phyloP scores from a whole-genome alignment of 2,329 filamentous ascomycete species.

The Hypoxylon sp. region DNA sequence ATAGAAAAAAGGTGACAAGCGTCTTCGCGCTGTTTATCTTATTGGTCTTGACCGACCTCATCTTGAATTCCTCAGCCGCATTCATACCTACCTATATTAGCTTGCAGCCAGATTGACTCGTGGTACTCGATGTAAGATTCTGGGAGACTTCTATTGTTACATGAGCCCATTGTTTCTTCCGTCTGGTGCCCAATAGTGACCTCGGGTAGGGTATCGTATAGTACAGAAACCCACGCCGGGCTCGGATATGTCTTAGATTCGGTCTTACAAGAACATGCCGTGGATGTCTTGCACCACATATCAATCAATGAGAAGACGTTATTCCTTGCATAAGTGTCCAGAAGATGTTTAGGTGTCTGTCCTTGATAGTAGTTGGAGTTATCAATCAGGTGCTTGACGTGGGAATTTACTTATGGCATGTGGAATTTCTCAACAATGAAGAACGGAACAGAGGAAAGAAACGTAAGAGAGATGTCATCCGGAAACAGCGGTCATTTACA shows the following conservation, averaged over 20 bases:
- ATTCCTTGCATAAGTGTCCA: too few species aligned
- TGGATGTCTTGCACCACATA: conserved; percentile 9
- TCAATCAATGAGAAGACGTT: conserved; percentile 1
- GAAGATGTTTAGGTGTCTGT: too few species aligned
- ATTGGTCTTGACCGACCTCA: conserved; percentile 1
- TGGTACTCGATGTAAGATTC: conserved; percentile 4
- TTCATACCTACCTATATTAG: too few species aligned
- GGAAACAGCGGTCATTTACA: conserved; percentile 7
- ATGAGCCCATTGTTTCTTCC: conserved; percentile 1
- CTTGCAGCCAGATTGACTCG: conserved; percentile 2
- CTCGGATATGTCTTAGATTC: conserved; percentile 26
- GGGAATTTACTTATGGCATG: too few species aligned
- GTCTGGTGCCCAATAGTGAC: conserved; percentile 1
- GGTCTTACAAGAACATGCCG: conserved; percentile 14
- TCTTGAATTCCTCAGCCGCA: conserved; percentile 22
- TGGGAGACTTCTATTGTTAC: conserved; percentile 2
- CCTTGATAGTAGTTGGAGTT: too few species aligned
- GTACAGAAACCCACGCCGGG: conserved; percentile 5
- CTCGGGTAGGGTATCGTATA: conserved; percentile 2
- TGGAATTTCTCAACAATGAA: too few species aligned
- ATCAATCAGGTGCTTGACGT: too few species aligned
- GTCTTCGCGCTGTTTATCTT: background rate
- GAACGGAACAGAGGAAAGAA: too few species aligned
- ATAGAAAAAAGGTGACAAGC: too few species aligned
- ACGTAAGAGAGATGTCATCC: conserved; percentile 2